Evolutionary conservation across 345 rosid species (phyloP), one percentile per base, ranked within the genome.

Genomic region (Capsella bursapastoris): DNA sequence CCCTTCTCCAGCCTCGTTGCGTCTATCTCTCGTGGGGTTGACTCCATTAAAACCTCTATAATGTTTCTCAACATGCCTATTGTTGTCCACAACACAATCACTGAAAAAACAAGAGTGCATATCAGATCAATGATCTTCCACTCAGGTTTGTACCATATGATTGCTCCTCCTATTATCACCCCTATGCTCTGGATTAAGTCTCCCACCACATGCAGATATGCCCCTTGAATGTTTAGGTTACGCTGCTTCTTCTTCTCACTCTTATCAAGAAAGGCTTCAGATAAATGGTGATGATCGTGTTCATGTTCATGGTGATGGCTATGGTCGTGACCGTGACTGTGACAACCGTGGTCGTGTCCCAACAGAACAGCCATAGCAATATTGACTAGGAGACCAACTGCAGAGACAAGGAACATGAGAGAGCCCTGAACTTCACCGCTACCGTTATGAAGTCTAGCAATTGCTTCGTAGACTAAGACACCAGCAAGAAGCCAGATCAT

Each of bases 401-500:
- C 43, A 57, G 62, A 32, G 27, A 57, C 43, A 2, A 9, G 4
- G 6, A 57, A 57, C 62, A 57, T 15, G 12, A 57, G 62, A 57
- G 2, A 57, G 0, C 27, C 43, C 27, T 57, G 13, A 57, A 58
- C 44, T 58, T 58, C 6, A 9, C 4, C 53, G 45, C 37, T 45
- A 3, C 68, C 68, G 3, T 44, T 45, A 8, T 29, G 0, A 29
- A 84, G 78, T 65, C 90, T 82, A 31, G 63, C 68, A 37, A 86
- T 82, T 48, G 90, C 89, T 80, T 86, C 87, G 32, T 84, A 86
- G 3, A 88, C 87, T 3, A 86, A 81, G 72, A 88, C 72, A 12
- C 90, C 89, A 14, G 89, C 81, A 52, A 88, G 90, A 49, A 88
- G 75, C 90, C 90, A 86, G 29, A 85, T 83, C 52, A 85, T 74